Conservation (phyloP, 2,329 filamentous ascomycete species). For the Aspergillus proliferans region DNA sequence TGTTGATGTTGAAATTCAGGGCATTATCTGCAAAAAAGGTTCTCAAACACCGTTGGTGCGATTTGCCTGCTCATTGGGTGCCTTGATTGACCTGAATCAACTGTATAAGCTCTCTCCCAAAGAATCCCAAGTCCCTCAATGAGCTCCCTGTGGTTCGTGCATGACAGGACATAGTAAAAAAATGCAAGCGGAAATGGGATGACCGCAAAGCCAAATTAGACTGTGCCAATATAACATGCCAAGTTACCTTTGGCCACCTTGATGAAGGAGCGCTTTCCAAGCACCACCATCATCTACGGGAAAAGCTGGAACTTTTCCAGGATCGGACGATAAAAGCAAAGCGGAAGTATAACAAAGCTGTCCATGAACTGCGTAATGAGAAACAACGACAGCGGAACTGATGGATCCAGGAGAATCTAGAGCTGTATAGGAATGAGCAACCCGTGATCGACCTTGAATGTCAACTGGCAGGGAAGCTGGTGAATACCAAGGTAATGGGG, state of each 20-base stretch:
- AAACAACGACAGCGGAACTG: slow-evolving; percentile 9
- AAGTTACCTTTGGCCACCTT: too few relatives aligned
- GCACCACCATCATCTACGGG: slow-evolving; percentile 1
- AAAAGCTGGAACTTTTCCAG: slow-evolving; percentile 9
- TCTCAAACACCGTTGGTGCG: slow-evolving; percentile 17
- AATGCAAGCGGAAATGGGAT: too few relatives aligned
- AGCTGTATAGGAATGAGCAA: slow-evolving; percentile 14
- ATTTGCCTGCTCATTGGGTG: too few relatives aligned
- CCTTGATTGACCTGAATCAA: too few relatives aligned
- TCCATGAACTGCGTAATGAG: slow-evolving; percentile 13
- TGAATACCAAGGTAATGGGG: slow-evolving; percentile 6
- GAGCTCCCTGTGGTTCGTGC: too few relatives aligned
- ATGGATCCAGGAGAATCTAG: slow-evolving; percentile 5
- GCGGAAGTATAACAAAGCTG: slow-evolving; percentile 7
- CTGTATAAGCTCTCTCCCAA: too few relatives aligned
- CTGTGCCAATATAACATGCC: too few relatives aligned
- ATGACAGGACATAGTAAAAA: too few relatives aligned
- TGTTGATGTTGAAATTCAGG: slow-evolving; percentile 20
- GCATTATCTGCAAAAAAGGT: slow-evolving; percentile 16
- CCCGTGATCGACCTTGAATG: slow-evolving; percentile 15
- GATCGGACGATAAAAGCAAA: slow-evolving; percentile 10
- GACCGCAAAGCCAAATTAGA: too few relatives aligned
- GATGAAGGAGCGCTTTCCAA: background rate
- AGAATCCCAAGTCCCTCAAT: too few relatives aligned
- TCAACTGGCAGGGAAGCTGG: slow-evolving; percentile 11